These are phyloP conservation scores for Candida anutae DNA, from an alignment of 1,139 yeast species.

Conservation along the genomic window DNA sequence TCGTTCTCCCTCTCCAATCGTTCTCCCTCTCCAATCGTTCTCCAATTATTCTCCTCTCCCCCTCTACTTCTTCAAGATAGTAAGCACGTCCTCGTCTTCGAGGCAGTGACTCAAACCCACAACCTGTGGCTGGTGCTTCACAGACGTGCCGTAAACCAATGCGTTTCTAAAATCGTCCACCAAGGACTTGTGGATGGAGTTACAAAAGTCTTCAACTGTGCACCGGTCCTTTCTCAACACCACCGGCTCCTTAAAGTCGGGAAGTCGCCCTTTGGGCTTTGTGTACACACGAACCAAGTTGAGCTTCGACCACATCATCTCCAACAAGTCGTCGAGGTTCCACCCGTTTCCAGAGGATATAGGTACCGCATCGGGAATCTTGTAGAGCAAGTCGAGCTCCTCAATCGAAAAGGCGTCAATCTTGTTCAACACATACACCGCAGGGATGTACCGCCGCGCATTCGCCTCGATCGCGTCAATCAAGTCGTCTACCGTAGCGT, in stretches of 20 bases:
- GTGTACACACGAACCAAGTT: conserved; percentile 92
- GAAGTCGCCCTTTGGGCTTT: conserved; percentile 89
- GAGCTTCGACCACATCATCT: conserved; percentile 89
- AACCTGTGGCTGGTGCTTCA: conserved; percentile 96
- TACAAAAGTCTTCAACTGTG: conserved; percentile 92
- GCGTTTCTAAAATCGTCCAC: conserved; percentile 92
- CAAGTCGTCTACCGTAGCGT: conserved; percentile 93
- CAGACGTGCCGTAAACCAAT: conserved; percentile 83
- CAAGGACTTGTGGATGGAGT: conserved; percentile 88
- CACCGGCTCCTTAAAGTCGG: conserved; percentile 93
- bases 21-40: too few species aligned
- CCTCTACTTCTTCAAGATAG: conserved; percentile 77
- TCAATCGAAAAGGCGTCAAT: conserved; percentile 91
- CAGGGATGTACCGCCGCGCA: conserved; percentile 89
- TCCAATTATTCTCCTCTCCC: too few species aligned
- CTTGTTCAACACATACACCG: conserved; percentile 86
- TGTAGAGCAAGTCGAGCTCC: conserved; percentile 80
- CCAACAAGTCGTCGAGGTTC: conserved; percentile 91
- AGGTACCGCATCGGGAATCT: conserved; percentile 95
- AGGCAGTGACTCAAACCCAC: conserved; percentile 80
- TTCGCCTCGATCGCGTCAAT: conserved; percentile 91
- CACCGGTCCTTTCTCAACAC: conserved; percentile 77
- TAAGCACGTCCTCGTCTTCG: conserved; percentile 95
- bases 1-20: too few species aligned
- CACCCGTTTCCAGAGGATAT: conserved; percentile 93